Base-by-base conservation (phyloP, 805 yeast species). In the Candida vartiovaarae region DNA sequence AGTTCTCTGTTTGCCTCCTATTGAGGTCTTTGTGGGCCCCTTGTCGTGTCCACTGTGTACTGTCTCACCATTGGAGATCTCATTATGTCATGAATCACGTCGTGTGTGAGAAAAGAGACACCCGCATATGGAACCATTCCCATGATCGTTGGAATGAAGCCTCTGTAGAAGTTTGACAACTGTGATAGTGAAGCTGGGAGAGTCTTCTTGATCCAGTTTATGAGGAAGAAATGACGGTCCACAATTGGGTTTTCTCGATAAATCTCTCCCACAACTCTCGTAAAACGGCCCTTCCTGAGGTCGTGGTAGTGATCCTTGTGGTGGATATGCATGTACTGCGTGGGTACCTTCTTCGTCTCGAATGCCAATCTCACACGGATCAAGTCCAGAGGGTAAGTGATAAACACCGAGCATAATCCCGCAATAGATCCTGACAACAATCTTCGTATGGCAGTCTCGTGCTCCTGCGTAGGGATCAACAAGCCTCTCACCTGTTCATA, bases 71-170 rank as follows among this genome's bases (percentile, higher is more conserved):
- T 42, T 9, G 71, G 69, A n/a, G 83, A 70, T 49, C 96, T 71
- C 58, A 93, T 78, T 2, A 90, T 56, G 64, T 93, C 99, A 64
- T 91, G 98, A 45, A 90, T 71, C 44, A 80, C 61, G 66, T 93
- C 99, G 64, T 93, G 98, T 4, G 96, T 85, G 66, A 89, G 85
- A 58, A 93, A 93, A 4, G 96, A 86, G 4, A 91, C 97, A 8
- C 99, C 99, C 1, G 99, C 99, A 61, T 93, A 93, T 1, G 99
- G 99, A 24, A 93, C 72, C 95, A 93, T 90, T 8, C 99, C 99
- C 34, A 90, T 56, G 37, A 93, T 81, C 0, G 99, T 93, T 20
- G 99, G 96, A 6, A 84, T 76, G 63, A 91, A 93, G 2, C 99
- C 99, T 45, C 97, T 73, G 65, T 91, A 93, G 62, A 90, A 93